These are phyloP conservation scores for Starmera amethionina DNA, from an alignment of 805 yeast genomes.

Conservation along the genomic window DNA sequence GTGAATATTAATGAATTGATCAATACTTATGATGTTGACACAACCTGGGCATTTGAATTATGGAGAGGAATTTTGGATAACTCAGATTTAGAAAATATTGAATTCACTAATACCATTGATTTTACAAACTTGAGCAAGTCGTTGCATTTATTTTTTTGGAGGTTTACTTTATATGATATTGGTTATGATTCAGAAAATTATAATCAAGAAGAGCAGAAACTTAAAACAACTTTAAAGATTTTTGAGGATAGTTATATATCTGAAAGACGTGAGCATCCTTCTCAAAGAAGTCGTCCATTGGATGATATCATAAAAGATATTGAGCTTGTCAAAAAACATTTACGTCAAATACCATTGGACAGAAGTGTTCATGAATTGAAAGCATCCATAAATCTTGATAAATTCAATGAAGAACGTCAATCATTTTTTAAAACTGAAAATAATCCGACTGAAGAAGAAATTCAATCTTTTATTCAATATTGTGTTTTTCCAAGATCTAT, in stretches of 20 bases:
- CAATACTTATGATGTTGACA: conserved; percentile 33
- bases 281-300: conserved; percentile 16
- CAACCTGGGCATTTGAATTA: conserved; percentile 64
- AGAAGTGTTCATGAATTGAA: conserved; percentile 35
- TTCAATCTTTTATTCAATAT: conserved; percentile 37
- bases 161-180: conserved; percentile 60
- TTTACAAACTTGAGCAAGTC: conserved; percentile 24
- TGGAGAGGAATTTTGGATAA: conserved; percentile 49
- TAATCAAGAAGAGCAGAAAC: conserved; percentile 31
- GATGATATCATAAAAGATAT: conserved; percentile 16
- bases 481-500: conserved; percentile 71
- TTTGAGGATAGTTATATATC: neutral
- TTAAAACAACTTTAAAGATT: conserved; percentile 17
- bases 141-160: conserved; percentile 65
- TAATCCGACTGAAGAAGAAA: conserved; percentile 11
- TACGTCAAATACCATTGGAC: conserved; percentile 27
- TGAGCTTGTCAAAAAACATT: conserved; percentile 13
- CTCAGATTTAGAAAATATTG: conserved; percentile 10
- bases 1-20: conserved; percentile 32
- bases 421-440: conserved; percentile 29
- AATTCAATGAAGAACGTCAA: conserved; percentile 21
- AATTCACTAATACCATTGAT: conserved; percentile 13
- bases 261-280: conserved; percentile 14
- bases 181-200: conserved; percentile 43
- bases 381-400: conserved; percentile 16